Evolutionary conservation across 176 grass and related monocot species (phyloP).

Genomic region (Eleusine indica): DNA sequence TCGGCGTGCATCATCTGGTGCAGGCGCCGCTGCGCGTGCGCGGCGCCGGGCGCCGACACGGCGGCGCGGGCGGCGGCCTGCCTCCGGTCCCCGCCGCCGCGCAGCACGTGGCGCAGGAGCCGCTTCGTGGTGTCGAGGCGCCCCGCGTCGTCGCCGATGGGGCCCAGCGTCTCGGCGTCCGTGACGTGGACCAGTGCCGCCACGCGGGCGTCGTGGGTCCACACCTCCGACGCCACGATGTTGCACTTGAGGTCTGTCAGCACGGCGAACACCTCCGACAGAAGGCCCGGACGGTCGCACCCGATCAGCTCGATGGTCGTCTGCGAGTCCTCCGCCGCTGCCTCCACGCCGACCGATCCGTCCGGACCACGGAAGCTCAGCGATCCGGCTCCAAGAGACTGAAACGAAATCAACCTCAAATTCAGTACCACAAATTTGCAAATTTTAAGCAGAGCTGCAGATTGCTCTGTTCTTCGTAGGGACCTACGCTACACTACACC

Average conservation of each 20-base stretch:
- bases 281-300: constrained; percentile 72
- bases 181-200: constrained; percentile 76
- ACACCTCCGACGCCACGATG: constrained; percentile 77
- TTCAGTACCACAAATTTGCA: neutral
- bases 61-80: constrained; percentile 22
- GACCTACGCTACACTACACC: neutral
- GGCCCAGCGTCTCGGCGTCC: constrained; percentile 48
- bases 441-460: neutral
- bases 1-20: constrained; percentile 88
- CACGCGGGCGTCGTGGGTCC: constrained; percentile 81
- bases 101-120: constrained; percentile 68
- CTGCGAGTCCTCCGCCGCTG: constrained; percentile 42
- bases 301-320: constrained; percentile 77
- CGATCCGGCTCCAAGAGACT: constrained; percentile 73
- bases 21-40: constrained; percentile 65
- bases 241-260: constrained; percentile 79
- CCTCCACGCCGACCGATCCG: constrained; percentile 52
- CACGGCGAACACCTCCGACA: constrained; percentile 91
- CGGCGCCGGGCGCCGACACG: constrained; percentile 29
- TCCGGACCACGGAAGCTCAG: constrained; percentile 55
- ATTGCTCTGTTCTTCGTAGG: neutral
- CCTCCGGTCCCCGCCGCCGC: constrained; percentile 54
- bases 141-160: constrained; percentile 49
- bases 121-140: constrained; percentile 62
- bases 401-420: constrained; percentile 17